Conservation (phyloP, 225 moss, liverwort and hornwort genomes). For the Sphagnum tenellum region DNA sequence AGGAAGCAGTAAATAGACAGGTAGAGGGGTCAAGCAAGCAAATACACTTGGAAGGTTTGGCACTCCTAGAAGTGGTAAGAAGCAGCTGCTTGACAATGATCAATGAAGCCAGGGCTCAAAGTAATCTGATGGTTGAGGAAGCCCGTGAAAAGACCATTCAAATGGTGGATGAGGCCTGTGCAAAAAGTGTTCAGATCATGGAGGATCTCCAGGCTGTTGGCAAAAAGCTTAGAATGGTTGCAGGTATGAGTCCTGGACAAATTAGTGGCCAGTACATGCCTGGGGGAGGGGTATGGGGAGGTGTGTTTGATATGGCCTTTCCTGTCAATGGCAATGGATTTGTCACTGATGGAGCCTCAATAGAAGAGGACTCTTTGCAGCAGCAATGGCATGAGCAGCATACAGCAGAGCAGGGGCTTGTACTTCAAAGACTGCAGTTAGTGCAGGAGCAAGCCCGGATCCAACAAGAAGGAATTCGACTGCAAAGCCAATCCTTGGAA, state of each 20-base stretch:
- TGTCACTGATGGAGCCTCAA: constrained; percentile 12
- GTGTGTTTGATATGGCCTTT: constrained; percentile 1
- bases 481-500: constrained; percentile 7
- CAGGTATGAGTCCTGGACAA: constrained; percentile 21
- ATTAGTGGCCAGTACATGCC: constrained; percentile 3
- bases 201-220: constrained; percentile 33
- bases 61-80: constrained; percentile 34
- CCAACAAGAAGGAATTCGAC: constrained; percentile 42
- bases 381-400: constrained; percentile 34
- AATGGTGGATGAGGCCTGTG: constrained; percentile 36
- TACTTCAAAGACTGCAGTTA: constrained; percentile 42
- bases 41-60: constrained; percentile 31
- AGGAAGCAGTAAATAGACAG: constrained; percentile 12
- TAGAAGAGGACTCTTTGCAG: constrained; percentile 7
- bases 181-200: constrained; percentile 34
- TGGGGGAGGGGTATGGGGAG: neutral
- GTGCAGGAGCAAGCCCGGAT: constrained; percentile 48
- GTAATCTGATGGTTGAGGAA: constrained; percentile 32
- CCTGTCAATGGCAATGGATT: neutral
- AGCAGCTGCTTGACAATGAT: constrained; percentile 51
- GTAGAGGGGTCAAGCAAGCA: constrained; percentile 10
- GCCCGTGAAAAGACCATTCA: constrained; percentile 24
- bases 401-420: constrained; percentile 35
- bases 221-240: constrained; percentile 12
- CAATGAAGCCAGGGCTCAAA: constrained; percentile 45